Evolutionary conservation across 495 filamentous ascomycete species (phyloP).

Genomic region (Penicillium pulvis): DNA sequence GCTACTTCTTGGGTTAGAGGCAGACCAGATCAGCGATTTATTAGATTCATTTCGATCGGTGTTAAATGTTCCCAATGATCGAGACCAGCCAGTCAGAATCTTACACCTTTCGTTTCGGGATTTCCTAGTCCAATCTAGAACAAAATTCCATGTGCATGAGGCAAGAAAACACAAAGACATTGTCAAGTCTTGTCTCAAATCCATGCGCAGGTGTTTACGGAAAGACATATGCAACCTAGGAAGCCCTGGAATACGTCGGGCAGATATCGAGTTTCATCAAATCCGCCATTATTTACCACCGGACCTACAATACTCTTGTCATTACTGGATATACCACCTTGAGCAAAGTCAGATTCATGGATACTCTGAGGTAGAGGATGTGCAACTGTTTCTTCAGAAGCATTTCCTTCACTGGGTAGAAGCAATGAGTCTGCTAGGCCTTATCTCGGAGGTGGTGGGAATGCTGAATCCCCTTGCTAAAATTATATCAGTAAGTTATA

Average conservation of each 20-base stretch:
- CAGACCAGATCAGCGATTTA: constrained; percentile 12
- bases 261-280: constrained; percentile 19
- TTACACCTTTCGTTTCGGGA: constrained; percentile 17
- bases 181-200: constrained; percentile 21
- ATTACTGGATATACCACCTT: constrained; percentile 27
- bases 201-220: constrained; percentile 30
- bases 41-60: constrained; percentile 32
- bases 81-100: constrained; percentile 15
- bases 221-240: constrained; percentile 39
- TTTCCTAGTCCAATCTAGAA: constrained; percentile 10
- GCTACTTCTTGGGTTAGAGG: constrained; percentile 12
- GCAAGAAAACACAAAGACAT: constrained; percentile 3
- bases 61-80: constrained; percentile 23
- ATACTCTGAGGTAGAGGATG: background rate
- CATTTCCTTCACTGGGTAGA: constrained; percentile 53
- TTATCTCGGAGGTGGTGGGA: constrained; percentile 25
- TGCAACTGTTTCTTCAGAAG: constrained; percentile 30
- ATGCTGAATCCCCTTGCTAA: constrained; percentile 4
- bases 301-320: constrained; percentile 41
- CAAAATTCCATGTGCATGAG: constrained; percentile 16
- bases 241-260: constrained; percentile 21
- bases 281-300: constrained; percentile 27
- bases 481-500: constrained; percentile 6
- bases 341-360: constrained; percentile 21
- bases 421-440: constrained; percentile 41